Evolutionary conservation across 768 basidiomycete genomes (phyloP), one percentile per base, ranked within the genome.

Genomic region (Asterophora lycoperdoides): DNA sequence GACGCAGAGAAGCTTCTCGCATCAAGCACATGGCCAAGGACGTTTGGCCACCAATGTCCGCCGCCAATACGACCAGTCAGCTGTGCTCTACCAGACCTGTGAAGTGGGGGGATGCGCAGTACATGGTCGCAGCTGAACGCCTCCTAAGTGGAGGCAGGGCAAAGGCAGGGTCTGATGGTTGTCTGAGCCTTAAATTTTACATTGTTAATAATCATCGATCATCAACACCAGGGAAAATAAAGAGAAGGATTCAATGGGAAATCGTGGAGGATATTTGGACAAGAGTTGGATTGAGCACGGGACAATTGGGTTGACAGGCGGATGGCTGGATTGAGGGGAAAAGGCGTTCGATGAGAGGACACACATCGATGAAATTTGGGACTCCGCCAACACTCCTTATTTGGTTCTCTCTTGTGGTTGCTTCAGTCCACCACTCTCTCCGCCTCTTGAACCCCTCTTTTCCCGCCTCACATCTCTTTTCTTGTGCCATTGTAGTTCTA

Each of bases 331-430:
- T 34, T 23, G 35, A n/a, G 35, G 32, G 42, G 36, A 34, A 34
- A 41, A 26, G 39, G 39, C 23, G 29, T 30, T 19, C 30, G 39
- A 8, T 13, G 13, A 35, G 41, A 49, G 34, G 58, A 63, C 59
- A 55, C 59, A 55, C 59, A 62, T 61, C 58, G 57, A 59, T 60
- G 26, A 44, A 59, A 64, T 75, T n/a, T 79, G 45, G 73, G 72
- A 71, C 76, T 78, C 78, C 78, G 78, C 59, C 34, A 54, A 68
- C 78, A 77, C 64, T 67, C 64, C 67, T 65, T 68, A 66, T 66
- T 66, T 69, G 67, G 69, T 66, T 67, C 68, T 68, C 67, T 63
- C 61, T 61, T 55, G 66, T 59, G 55, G 52, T 62, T 56, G 56
- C 55, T 64, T 56, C 54, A 49, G 55, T 49, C 59, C 60, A 56